Evolutionary conservation across 2,329 filamentous ascomycete species (phyloP).

Genomic region (Dactylellina drechsleri): DNA sequence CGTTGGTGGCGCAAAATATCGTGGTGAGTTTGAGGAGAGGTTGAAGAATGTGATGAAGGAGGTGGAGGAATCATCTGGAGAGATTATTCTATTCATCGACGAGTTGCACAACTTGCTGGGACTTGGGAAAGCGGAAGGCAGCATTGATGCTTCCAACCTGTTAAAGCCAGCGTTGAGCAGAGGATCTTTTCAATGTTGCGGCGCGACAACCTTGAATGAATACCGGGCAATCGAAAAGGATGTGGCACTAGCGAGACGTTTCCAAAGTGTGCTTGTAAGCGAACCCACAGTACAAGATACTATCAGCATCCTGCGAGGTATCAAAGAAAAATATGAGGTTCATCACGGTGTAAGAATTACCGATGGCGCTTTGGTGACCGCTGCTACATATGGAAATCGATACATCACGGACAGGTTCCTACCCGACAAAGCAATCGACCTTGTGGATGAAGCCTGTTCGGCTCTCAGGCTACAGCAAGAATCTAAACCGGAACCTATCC

Average conservation of each 20-base stretch:
- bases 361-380: constrained; percentile 88
- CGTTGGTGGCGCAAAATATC: constrained; percentile 93
- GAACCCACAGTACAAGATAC: constrained; percentile 92
- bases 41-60: constrained; percentile 89
- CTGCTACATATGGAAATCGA: constrained; percentile 89
- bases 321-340: constrained; percentile 97
- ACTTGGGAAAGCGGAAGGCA: constrained; percentile 92
- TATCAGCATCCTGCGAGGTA: constrained; percentile 89
- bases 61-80: constrained; percentile 86
- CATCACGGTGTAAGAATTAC: constrained; percentile 96
- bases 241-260: constrained; percentile 87
- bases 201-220: constrained; percentile 90
- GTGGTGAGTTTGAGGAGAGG: constrained; percentile 95
- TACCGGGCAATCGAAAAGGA: constrained; percentile 96
- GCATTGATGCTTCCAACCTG: constrained; percentile 94
- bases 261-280: constrained; percentile 92
- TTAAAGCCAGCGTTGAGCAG: constrained; percentile 92
- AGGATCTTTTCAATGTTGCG: constrained; percentile 93
- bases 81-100: constrained; percentile 93
- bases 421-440: constrained; percentile 95
- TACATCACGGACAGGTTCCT: constrained; percentile 97
- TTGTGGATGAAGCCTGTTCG: constrained; percentile 95
- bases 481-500: constrained; percentile 94
- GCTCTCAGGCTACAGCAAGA: constrained; percentile 92
- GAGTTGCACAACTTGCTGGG: constrained; percentile 92